These are phyloP conservation scores for Thermothielavioides terrestris DNA, from an alignment of 495 filamentous ascomycete genomes.

Conservation along the genomic window DNA sequence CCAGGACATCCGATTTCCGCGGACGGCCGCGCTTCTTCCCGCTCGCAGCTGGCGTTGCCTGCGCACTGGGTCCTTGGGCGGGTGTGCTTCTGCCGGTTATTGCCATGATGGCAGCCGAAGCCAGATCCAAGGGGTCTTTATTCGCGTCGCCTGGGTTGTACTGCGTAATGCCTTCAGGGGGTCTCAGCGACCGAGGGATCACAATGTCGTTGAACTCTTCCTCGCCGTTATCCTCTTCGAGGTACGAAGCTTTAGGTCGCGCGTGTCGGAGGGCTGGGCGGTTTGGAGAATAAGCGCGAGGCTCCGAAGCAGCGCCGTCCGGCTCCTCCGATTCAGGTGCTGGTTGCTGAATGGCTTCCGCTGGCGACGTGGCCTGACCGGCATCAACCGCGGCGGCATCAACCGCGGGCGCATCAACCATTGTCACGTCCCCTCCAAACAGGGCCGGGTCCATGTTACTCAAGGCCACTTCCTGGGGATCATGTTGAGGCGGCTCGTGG, in stretches of 20 bases:
- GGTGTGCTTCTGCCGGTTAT: slow-evolving; percentile 3
- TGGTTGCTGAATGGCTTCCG: slow-evolving; percentile 8
- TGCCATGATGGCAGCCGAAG: slow-evolving; percentile 23
- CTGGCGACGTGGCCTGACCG: background rate
- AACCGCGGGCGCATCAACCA: slow-evolving; percentile 12
- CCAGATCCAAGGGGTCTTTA: slow-evolving; percentile 33
- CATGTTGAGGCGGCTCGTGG: slow-evolving; percentile 3
- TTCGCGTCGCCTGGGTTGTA: slow-evolving; percentile 12
- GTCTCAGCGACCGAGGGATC: slow-evolving; percentile 20
- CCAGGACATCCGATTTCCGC: slow-evolving; percentile 10
- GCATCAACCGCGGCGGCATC: background rate
- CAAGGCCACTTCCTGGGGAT: slow-evolving; percentile 21
- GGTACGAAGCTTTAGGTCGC: slow-evolving; percentile 35
- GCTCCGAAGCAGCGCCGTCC: too few relatives aligned
- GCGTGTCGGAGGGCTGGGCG: slow-evolving; percentile 37
- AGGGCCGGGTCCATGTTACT: slow-evolving; percentile 35
- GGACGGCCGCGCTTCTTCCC: slow-evolving; percentile 23
- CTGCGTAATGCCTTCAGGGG: slow-evolving; percentile 9
- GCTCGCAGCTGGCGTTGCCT: background rate
- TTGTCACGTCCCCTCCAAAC: slow-evolving; percentile 17
- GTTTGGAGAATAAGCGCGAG: slow-evolving; percentile 23
- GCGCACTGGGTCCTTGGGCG: background rate
- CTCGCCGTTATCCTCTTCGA: slow-evolving; percentile 28
- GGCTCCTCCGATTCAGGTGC: slow-evolving; percentile 8
- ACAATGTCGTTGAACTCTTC: slow-evolving; percentile 33